phyloP scores from a whole-genome alignment of 352 stramenopile species.

The Globisporangium ultimum region DNA sequence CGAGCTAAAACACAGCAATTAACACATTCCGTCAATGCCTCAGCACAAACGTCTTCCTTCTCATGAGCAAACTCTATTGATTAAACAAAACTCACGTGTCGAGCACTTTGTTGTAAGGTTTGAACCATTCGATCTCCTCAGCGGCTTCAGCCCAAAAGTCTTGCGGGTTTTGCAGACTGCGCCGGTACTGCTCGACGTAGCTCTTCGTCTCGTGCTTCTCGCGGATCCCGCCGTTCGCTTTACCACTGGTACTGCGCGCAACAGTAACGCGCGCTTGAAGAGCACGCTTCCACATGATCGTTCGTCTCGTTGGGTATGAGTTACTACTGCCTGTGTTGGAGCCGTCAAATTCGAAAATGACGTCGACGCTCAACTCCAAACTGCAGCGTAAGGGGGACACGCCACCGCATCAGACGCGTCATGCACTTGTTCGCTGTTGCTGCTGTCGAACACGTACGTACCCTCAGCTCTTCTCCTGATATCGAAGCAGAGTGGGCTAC shows the following conservation, averaged over 20 bases:
- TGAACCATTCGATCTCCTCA: conserved; percentile 32
- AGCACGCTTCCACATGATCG: conserved; percentile 7
- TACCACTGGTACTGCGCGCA: not conserved
- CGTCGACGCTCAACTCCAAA: not conserved
- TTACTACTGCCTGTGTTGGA: not conserved
- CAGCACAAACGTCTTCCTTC: not conserved
- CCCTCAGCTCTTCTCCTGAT: no score
- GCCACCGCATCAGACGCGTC: not conserved
- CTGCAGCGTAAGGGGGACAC: not conserved
- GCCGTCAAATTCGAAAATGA: conserved; percentile 9
- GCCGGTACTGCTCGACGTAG: conserved; percentile 30
- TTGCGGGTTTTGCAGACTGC: conserved; percentile 21
- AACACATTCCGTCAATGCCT: not conserved
- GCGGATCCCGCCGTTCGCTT: not conserved
- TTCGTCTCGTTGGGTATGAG: not conserved
- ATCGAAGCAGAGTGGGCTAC: no score
- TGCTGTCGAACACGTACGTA: not conserved
- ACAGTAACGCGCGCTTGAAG: not conserved
- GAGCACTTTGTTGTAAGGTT: conserved; percentile 24
- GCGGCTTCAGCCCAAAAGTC: conserved; percentile 32
- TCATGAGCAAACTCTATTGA: not conserved
- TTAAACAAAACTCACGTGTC: conserved; percentile 13
- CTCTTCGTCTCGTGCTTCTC: conserved; percentile 19
- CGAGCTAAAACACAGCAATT: conserved; percentile 14
- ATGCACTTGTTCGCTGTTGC: not conserved